These are phyloP conservation scores for Aegilops speltoides DNA, from an alignment of 176 grass and related monocot genomes.

Conservation along the genomic window DNA sequence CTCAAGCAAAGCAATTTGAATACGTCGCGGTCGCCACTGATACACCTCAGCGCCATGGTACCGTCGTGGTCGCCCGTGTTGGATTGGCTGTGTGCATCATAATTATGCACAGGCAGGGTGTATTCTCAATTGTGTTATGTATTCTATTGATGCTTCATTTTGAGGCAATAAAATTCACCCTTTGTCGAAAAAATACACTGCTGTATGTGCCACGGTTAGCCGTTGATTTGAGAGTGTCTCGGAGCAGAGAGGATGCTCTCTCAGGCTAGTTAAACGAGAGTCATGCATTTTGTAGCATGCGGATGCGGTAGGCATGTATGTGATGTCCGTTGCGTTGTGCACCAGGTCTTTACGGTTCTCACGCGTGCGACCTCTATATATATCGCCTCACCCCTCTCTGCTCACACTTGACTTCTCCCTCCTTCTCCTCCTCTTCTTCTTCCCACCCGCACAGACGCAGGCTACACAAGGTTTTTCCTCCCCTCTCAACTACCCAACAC, in stretches of 20 bases:
- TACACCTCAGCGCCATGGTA: too few relatives aligned
- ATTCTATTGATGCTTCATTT: too few relatives aligned
- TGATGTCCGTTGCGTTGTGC: background rate
- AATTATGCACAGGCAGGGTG: too few relatives aligned
- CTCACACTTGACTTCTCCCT: slow-evolving; percentile 31
- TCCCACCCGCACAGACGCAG: background rate
- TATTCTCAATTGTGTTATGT: too few relatives aligned
- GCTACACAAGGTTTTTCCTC: slow-evolving; percentile 47
- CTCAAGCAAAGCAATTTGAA: too few relatives aligned
- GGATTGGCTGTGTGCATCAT: too few relatives aligned
- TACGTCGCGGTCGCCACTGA: too few relatives aligned
- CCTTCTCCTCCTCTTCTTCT: slow-evolving; percentile 11
- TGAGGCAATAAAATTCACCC: too few relatives aligned
- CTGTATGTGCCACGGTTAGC: background rate
- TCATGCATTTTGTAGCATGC: background rate
- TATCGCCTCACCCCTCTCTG: background rate
- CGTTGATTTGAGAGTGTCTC: background rate
- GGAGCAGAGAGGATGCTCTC: background rate
- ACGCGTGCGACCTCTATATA: slow-evolving; percentile 35
- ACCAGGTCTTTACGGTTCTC: background rate
- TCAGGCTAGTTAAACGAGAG: background rate
- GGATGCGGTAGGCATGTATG: background rate
- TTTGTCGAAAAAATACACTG: background rate
- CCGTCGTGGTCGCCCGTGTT: too few relatives aligned
- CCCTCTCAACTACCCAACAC: slow-evolving; percentile 28